These are phyloP conservation scores for Phymatotrichopsis omnivora DNA, from an alignment of 2,329 filamentous ascomycete species.

Conservation along the genomic window DNA sequence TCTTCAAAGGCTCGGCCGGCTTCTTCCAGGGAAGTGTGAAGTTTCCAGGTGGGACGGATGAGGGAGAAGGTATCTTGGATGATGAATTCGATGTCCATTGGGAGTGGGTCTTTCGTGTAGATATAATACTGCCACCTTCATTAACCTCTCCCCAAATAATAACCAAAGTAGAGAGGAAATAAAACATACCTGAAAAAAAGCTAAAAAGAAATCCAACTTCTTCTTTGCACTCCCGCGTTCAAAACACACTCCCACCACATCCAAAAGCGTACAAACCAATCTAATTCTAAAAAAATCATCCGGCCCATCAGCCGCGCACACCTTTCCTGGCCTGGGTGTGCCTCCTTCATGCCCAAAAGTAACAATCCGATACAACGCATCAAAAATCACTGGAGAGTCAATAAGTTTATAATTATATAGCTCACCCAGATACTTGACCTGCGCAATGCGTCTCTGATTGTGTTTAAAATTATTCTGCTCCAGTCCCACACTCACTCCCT, in stretches of 20 bases:
- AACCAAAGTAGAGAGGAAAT: neutral
- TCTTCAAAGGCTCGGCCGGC: slow-evolving; percentile 74
- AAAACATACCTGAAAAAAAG: slow-evolving; percentile 69
- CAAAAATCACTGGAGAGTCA: slow-evolving; percentile 90
- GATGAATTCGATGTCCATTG: slow-evolving; percentile 96
- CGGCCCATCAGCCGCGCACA: slow-evolving; percentile 71
- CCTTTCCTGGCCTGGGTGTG: slow-evolving; percentile 64
- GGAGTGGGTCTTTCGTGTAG: slow-evolving; percentile 74
- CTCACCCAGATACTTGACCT: slow-evolving; percentile 92
- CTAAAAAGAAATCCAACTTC: slow-evolving; percentile 95
- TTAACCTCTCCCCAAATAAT: slow-evolving; percentile 7
- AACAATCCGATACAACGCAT: slow-evolving; percentile 86
- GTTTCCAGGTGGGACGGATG: slow-evolving; percentile 84
- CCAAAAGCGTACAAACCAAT: slow-evolving; percentile 75
- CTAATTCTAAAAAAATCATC: slow-evolving; percentile 97
- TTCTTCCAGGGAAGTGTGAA: slow-evolving; percentile 70
- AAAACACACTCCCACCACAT: slow-evolving; percentile 94
- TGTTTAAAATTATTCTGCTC: slow-evolving; percentile 97
- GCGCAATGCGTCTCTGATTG: slow-evolving; percentile 86
- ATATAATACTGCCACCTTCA: slow-evolving; percentile 67
- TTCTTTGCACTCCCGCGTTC: slow-evolving; percentile 88
- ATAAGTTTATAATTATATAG: slow-evolving; percentile 97
- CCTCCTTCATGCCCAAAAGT: slow-evolving; percentile 82
- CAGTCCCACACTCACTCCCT: slow-evolving; percentile 75
- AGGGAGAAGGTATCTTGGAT: slow-evolving; percentile 83